Evolutionary conservation across 202 grass and related monocot species (phyloP), one percentile per base, ranked within the genome.

Genomic region (Brachypodium distachyon): DNA sequence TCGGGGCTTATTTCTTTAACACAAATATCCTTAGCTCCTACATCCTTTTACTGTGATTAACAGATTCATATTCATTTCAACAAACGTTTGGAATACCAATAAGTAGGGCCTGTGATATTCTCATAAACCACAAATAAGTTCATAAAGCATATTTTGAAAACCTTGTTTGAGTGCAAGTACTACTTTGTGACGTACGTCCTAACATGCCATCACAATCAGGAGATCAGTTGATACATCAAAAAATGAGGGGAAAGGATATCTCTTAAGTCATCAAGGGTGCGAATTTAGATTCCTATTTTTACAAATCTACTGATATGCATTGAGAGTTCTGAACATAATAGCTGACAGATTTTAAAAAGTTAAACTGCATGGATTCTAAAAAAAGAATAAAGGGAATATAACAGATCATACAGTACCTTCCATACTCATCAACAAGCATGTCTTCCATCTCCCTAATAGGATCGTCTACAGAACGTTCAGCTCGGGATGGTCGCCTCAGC

Each of bases 381-480:
- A 42, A 32, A 48, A 48, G 66, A 14, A 48, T 26, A 69, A 68
- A 48, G 26, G 9, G 16, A n/a, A 16, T 48, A 72, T 44, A 84
- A 76, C 31, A 54, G 51, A 59, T 61, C 40, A 58, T 22, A 54
- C 25, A 77, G 64, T 90, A 99, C 96, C 96, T 99, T 90, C 96
- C 96, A 85, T 99, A 99, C 71, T 99, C 96, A 76, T 99, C 96
- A 72, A 98, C 91, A 70, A 90, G 87, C 82, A 90, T 94, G 78
- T 89, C 96, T 63, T 95, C 91, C 96, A 99, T 92, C 74, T 99
- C 96, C 81, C 96, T 88, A 57, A 99, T 93, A 75, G 96, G 96
- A 80, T 99, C 96, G 70, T 99, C 96, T 59, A 99, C 92, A 73
- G 87, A 94, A 54, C 96, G 89, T 74, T 99, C 96, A 53, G 96